Evolutionary conservation across 257 asterid genomes (phyloP), one percentile per base, ranked within the genome.

Genomic region (Catharanthus roseus): DNA sequence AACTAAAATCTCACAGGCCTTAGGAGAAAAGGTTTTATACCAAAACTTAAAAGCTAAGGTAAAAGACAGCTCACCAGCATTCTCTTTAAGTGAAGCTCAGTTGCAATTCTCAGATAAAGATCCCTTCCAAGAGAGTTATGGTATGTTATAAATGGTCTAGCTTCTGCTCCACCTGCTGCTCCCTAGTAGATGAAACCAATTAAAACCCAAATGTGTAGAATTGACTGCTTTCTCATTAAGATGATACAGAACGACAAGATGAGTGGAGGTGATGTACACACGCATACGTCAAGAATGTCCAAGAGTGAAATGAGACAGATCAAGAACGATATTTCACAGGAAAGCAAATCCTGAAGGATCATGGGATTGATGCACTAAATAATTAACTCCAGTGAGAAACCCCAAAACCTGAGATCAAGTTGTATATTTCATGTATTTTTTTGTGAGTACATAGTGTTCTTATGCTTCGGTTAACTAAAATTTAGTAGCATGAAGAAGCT

Each of bases 111-210:
- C 64, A 95, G 82, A 87, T 89, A 95, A 74, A 95, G 96, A 87
- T 91, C 99, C 74, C 95, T 95, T 53, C 96, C 99, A 77, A 93
- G 99, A 79, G 97, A 91, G 85, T 95, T 95, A 74, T 93, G 97
- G 76, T 86, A 86, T 45, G 99, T 91, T 77, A 95, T 86, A 76
- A 95, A 95, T 56, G 99, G 99, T 86, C 99, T 95, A 78, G 99
- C 99, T 78, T 95, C 97, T 80, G 97, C 99, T 65, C 99, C 99
- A 69, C 99, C 99, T 68, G 95, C 99, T 72, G 97, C 96, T 78
- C 97, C 97, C 99, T 93, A 79, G 74, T 76, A 69, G 28, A 81
- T 49, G 57, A 84, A 85, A 71, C 56, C 71, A 79, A 72, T 74
- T 74, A 80, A 72, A 26, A 72, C 60, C 42, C 28, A 65, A 26